A percentile compares a stretch with the other conserved stretches of the same genome.
Evolutionary conservation across 371 early-diverging fungal genomes (phyloP).

Genomic region (Lichtheimia hyalospora): DNA sequence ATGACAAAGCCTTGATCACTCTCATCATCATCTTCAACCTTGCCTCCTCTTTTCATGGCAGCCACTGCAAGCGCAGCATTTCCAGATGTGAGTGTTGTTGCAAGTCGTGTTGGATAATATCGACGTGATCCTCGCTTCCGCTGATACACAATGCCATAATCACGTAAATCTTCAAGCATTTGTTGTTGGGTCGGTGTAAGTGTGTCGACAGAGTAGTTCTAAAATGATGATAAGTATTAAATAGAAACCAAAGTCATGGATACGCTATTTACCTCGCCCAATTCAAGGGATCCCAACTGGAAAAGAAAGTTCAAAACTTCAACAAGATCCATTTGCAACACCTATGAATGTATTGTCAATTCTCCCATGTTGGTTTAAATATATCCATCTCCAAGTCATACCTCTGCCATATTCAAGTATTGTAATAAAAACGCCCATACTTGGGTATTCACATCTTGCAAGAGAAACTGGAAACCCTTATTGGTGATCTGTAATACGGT

Average conservation of each 20-base stretch:
- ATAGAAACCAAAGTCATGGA: background rate
- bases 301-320: constrained; percentile 91
- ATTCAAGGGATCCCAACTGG: constrained; percentile 85
- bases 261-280: constrained; percentile 67
- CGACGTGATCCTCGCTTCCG: constrained; percentile 74
- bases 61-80: constrained; percentile 47
- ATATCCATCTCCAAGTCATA: constrained; percentile 12
- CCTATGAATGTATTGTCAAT: constrained; percentile 24
- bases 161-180: constrained; percentile 86
- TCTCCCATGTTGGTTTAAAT: background rate
- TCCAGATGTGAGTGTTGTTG: constrained; percentile 89
- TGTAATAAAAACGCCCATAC: constrained; percentile 95
- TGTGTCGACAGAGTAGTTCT: constrained; percentile 83
- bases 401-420: constrained; percentile 87
- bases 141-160: constrained; percentile 90
- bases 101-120: constrained; percentile 92
- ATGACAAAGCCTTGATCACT: constrained; percentile 77
- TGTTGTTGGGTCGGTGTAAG: constrained; percentile 82
- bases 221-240: background rate
- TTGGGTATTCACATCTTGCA: constrained; percentile 92
- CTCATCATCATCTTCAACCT: constrained; percentile 42
- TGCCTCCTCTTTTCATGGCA: constrained; percentile 8
- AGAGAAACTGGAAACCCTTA: constrained; percentile 94
- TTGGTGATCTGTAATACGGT: constrained; percentile 73
- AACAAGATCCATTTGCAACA: constrained; percentile 86